Conservation (phyloP, 495 filamentous ascomycete genomes). For the Mytilinidion resinicola region DNA sequence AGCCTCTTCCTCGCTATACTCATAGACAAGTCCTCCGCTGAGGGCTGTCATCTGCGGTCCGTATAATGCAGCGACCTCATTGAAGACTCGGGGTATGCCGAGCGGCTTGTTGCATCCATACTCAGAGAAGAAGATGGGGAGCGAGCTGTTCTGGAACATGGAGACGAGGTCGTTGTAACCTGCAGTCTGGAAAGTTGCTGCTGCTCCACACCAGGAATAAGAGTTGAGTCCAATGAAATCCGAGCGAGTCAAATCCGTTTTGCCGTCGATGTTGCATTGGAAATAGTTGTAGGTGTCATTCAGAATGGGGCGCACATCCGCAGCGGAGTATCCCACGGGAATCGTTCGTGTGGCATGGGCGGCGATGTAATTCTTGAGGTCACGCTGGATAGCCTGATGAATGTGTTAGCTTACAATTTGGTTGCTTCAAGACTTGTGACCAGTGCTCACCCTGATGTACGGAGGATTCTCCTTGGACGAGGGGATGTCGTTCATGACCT, state of each 20-base stretch:
- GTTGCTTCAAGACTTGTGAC: not conserved
- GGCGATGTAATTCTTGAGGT: slow-evolving; percentile 81
- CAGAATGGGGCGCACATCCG: slow-evolving; percentile 76
- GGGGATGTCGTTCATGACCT: slow-evolving; percentile 71
- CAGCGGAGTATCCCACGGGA: slow-evolving; percentile 90
- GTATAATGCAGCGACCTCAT: slow-evolving; percentile 76
- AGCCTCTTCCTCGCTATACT: slow-evolving; percentile 67
- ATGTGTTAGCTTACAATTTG: slow-evolving; percentile 1
- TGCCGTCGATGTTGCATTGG: slow-evolving; percentile 65
- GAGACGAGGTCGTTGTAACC: slow-evolving; percentile 66
- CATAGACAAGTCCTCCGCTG: slow-evolving; percentile 84
- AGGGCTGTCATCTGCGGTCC: slow-evolving; percentile 73
- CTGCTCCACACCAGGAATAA: slow-evolving; percentile 83
- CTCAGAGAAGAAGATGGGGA: slow-evolving; percentile 95
- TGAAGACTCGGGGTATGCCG: slow-evolving; percentile 65
- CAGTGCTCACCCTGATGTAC: slow-evolving; percentile 46
- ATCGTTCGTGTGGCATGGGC: slow-evolving; percentile 62
- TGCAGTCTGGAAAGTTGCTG: slow-evolving; percentile 60
- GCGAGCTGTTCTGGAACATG: slow-evolving; percentile 62
- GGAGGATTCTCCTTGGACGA: slow-evolving; percentile 54
- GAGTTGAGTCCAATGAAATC: slow-evolving; percentile 94
- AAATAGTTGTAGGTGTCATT: slow-evolving; percentile 78
- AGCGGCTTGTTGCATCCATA: slow-evolving; percentile 81
- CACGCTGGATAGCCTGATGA: slow-evolving; percentile 61
- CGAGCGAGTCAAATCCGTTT: slow-evolving; percentile 57